A percentile compares a stretch with the other conserved stretches of the same genome.
Evolutionary conservation across 768 basidiomycete species (phyloP).

Genomic region (Russula griseocarnosa): DNA sequence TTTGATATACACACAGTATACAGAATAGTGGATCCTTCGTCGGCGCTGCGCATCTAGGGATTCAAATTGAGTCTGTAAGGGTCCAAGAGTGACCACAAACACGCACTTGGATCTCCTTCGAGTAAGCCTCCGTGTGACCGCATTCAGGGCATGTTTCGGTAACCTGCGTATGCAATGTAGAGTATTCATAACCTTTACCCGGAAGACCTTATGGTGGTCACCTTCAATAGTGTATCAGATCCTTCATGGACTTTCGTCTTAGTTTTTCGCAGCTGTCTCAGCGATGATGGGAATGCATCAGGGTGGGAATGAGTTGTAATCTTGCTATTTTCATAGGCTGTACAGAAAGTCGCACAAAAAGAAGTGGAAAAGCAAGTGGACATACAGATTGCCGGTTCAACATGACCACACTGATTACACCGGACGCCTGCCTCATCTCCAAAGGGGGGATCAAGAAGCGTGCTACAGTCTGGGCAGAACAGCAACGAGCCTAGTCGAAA

Average conservation of each 20-base stretch:
- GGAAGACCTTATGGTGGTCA: constrained; percentile 32
- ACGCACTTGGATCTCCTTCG: constrained; percentile 81
- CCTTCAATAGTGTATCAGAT: constrained; percentile 60
- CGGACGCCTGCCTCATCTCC: constrained; percentile 67
- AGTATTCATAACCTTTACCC: neutral
- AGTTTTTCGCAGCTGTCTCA: constrained; percentile 85
- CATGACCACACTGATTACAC: constrained; percentile 86
- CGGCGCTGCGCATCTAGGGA: constrained; percentile 76
- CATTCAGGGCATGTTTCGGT: constrained; percentile 88
- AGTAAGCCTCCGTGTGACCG: constrained; percentile 79
- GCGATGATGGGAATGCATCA: constrained; percentile 87
- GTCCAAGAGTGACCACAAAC: neutral
- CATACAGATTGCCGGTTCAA: constrained; percentile 87
- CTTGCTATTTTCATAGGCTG: constrained; percentile 89
- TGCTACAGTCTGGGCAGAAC: constrained; percentile 93
- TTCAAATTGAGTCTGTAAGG: neutral
- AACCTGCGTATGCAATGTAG: constrained; percentile 46
- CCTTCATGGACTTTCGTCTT: constrained; percentile 76
- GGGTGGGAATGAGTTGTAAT: constrained; percentile 89
- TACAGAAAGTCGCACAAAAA: neutral
- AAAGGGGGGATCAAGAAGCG: constrained; percentile 75
- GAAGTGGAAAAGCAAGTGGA: constrained; percentile 28
- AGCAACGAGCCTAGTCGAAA: constrained; percentile 69
- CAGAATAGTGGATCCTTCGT: constrained; percentile 92
- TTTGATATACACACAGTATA: constrained; percentile 67